Conservation (phyloP, 441 rosid genomes). For the Brassica hybrid region DNA sequence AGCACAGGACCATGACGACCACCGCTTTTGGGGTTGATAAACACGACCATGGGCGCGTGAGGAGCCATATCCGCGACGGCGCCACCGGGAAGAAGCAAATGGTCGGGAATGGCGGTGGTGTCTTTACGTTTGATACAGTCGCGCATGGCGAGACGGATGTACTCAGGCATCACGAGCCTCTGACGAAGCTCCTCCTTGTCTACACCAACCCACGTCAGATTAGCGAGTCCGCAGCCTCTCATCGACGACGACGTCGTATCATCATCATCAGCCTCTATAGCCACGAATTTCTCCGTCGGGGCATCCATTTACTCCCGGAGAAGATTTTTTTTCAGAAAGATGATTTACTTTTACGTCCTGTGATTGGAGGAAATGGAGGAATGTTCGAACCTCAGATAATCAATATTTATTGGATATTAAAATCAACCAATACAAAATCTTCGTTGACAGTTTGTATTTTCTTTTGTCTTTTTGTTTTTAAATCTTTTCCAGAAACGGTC, state of each 20-base stretch:
- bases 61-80: conserved; percentile 51
- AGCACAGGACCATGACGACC: conserved; percentile 65
- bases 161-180: conserved; percentile 65
- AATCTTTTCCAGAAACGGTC: neutral
- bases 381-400: too few relatives aligned
- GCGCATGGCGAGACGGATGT: conserved; percentile 70
- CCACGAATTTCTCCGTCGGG: too few relatives aligned
- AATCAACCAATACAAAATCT: too few relatives aligned
- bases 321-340: neutral
- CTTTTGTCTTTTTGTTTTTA: too few relatives aligned
- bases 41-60: conserved; percentile 77
- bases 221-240: too few relatives aligned
- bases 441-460: too few relatives aligned
- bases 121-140: conserved; percentile 64
- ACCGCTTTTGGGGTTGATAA: conserved; percentile 82
- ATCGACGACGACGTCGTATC: too few relatives aligned
- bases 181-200: conserved; percentile 67
- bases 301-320: too few relatives aligned
- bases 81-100: conserved; percentile 42
- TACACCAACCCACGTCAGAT: conserved; percentile 64
- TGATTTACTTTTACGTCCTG: too few relatives aligned
- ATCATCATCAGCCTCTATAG: too few relatives aligned
- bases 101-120: conserved; percentile 43
- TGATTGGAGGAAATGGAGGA: too few relatives aligned
- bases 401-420: too few relatives aligned